Base-by-base conservation (phyloP, 2,329 filamentous ascomycete genomes). In the Simplicillium sp. region DNA sequence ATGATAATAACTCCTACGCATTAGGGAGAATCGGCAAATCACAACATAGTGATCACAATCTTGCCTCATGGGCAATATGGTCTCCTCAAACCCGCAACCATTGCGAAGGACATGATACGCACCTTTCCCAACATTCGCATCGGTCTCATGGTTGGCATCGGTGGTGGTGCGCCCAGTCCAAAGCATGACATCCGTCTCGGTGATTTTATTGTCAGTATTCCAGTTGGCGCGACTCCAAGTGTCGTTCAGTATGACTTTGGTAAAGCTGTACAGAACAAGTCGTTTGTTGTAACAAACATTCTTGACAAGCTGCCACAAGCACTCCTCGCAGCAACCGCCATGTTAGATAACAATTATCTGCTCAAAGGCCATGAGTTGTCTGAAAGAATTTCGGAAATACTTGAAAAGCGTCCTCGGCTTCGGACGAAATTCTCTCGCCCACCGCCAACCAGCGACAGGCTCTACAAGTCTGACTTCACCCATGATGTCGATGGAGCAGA, bases 41-140 rank as follows among this genome's bases (percentile, higher is more conserved):
- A 65, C 38, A 59, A 65, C 29, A 47, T 65, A 7, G 61, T 61
- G 8, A 54, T 66, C 12, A 48, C 51, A 5, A 46, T 41, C 3
- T 36, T 60, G 3, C 54, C 58, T 0, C 43, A 48, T 6, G 56
- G 49, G 11, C 39, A 48, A 7, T 57, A 57, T 28, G 59, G 59
- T 1, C 51, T 46, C 3, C 41, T 8, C 3, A 42, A 47, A n/a
- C 56, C 58, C 0, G 53, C 56, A 1, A 46, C 11, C 7, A 56
- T 56, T 3, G 58, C 50, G 2, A 44, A 34, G 8, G 44, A 54
- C 33, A 54, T 62, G 49, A 34, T 53, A 0, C 48, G 39, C 4
- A 60, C 47, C 38, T 62, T 59, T 33, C 49, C 51, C 0, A 50
- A 54, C 3, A 32, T 64, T 7, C 38, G 49, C 9, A 44, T 61